A percentile compares a stretch with the other conserved stretches of the same genome.
These are phyloP conservation scores for Trametes meyenii DNA, from an alignment of 768 basidiomycete genomes.

Conservation along the genomic window DNA sequence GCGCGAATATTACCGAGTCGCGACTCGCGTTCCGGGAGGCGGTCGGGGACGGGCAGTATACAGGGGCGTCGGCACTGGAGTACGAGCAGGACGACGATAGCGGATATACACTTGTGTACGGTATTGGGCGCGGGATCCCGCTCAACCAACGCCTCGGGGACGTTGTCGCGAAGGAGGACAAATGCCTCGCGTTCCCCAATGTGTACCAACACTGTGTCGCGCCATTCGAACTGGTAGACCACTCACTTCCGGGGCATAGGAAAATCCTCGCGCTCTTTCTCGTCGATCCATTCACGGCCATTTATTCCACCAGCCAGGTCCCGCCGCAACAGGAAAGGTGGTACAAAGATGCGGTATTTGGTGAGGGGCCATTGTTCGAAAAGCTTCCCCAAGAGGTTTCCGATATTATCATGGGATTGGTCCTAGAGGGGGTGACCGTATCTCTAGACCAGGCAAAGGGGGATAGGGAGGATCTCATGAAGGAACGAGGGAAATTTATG, in stretches of 20 bases:
- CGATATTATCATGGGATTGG: constrained; percentile 19
- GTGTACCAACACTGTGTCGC: constrained; percentile 41
- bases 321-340: constrained; percentile 37
- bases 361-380: neutral
- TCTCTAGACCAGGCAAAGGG: constrained; percentile 16
- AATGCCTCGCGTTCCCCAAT: constrained; percentile 42
- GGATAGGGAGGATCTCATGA: constrained; percentile 26
- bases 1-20: constrained; percentile 36
- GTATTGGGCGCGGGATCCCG: neutral
- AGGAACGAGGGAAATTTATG: constrained; percentile 25
- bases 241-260: constrained; percentile 38
- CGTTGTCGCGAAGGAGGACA: constrained; percentile 33
- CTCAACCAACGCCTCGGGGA: constrained; percentile 32
- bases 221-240: constrained; percentile 39
- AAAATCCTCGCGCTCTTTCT: constrained; percentile 44
- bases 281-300: constrained; percentile 37
- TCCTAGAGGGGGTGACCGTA: constrained; percentile 15
- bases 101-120: constrained; percentile 2
- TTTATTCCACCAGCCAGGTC: constrained; percentile 36
- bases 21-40: constrained; percentile 37
- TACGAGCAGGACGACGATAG: constrained; percentile 3
- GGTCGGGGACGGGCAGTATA: constrained; percentile 12
- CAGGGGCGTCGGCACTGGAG: neutral
- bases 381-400: constrained; percentile 26
- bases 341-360: constrained; percentile 14